Evolutionary conservation across 2,329 filamentous ascomycete genomes (phyloP).

Genomic region (Aspergillus uvarum): DNA sequence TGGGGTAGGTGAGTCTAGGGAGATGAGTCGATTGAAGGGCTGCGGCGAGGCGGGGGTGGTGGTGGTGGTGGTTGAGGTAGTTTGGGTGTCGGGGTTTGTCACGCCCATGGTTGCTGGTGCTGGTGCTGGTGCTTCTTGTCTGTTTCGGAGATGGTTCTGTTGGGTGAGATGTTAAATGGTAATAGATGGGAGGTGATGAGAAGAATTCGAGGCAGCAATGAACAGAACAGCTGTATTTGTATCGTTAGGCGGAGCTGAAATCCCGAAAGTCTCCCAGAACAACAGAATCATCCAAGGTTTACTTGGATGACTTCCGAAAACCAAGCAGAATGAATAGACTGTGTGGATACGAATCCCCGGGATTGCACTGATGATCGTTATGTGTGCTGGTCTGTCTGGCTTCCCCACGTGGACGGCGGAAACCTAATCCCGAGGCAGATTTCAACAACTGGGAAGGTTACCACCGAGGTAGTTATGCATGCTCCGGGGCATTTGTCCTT

Average conservation of each 20-base stretch:
- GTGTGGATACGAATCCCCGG: too few species aligned
- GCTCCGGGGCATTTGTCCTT: not conserved
- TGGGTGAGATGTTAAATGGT: too few species aligned
- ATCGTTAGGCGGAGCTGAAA: not conserved
- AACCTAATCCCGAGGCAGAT: slow-evolving; percentile 13
- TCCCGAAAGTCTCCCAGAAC: not conserved
- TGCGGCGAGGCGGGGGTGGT: not conserved
- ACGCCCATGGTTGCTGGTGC: not conserved
- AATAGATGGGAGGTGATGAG: too few species aligned
- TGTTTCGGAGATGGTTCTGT: too few species aligned
- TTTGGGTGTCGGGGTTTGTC: not conserved
- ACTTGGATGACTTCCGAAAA: too few species aligned
- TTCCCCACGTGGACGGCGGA: slow-evolving; percentile 12
- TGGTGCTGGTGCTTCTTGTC: too few species aligned
- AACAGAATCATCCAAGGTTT: too few species aligned
- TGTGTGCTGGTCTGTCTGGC: not conserved
- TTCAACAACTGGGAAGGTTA: not conserved
- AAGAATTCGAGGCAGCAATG: too few species aligned
- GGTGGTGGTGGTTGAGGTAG: too few species aligned
- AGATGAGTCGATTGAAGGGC: slow-evolving; percentile 23
- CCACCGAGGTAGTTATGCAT: slow-evolving; percentile 1
- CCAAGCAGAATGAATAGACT: too few species aligned
- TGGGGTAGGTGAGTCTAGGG: slow-evolving; percentile 17
- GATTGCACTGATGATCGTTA: not conserved
- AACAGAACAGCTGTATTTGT: not conserved